Conservation (phyloP, 345 rosid genomes). For the Rhodamnia rubescens region DNA sequence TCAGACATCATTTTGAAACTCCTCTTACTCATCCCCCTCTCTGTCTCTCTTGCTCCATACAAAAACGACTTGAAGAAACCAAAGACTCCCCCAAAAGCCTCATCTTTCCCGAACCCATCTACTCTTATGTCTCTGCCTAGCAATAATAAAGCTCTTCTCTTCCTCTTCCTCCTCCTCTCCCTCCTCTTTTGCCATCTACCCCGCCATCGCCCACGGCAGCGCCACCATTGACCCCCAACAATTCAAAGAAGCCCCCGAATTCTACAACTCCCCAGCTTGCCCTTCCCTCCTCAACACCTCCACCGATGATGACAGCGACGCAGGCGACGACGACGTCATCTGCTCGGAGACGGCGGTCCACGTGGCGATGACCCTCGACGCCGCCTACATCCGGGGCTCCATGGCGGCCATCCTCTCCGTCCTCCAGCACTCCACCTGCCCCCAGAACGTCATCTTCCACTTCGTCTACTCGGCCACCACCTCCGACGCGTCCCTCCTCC, state of each 20-base stretch:
- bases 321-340: conserved; percentile 10
- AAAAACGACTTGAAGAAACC: neutral
- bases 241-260: conserved; percentile 91
- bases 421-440: conserved; percentile 42
- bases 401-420: conserved; percentile 29
- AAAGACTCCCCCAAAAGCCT: neutral
- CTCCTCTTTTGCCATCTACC: conserved; percentile 1
- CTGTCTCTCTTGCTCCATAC: neutral
- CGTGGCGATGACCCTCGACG: conserved; percentile 91
- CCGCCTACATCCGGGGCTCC: conserved; percentile 86
- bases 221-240: conserved; percentile 2
- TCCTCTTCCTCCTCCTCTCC: conserved; percentile 2
- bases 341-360: conserved; percentile 78
- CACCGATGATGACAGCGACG: neutral
- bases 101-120: neutral
- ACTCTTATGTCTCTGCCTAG: neutral
- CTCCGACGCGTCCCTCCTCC: conserved; percentile 17
- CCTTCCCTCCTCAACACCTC: conserved; percentile 8
- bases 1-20: neutral
- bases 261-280: conserved; percentile 77
- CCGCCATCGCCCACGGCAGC: conserved; percentile 2
- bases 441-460: conserved; percentile 31
- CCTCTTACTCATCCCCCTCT: neutral
- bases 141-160: neutral
- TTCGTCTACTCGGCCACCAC: conserved; percentile 27